Conservation (phyloP, 1,284 basidiomycete genomes). For the Golubevia sp. region DNA sequence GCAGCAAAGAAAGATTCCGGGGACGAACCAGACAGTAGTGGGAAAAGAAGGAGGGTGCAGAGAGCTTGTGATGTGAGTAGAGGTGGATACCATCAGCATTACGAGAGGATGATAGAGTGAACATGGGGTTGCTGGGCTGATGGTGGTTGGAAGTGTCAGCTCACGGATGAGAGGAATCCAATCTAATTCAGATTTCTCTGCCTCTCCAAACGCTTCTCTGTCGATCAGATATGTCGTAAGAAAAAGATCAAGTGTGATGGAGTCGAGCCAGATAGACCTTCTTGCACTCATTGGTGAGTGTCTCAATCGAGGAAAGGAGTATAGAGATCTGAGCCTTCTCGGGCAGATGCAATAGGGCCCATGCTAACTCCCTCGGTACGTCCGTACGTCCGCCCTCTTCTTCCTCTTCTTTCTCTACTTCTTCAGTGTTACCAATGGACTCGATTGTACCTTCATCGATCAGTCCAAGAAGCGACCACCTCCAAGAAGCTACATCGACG, state of each 20-base stretch:
- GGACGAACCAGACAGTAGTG: conserved; percentile 32
- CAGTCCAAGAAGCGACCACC: conserved; percentile 27
- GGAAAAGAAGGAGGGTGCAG: conserved; percentile 41
- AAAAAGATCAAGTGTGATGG: conserved; percentile 53
- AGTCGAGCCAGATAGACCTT: conserved; percentile 32
- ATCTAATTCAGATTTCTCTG: no score
- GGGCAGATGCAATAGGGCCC: background rate
- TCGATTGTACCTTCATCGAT: conserved; percentile 49
- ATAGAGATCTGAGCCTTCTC: background rate
- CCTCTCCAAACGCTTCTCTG: background rate
- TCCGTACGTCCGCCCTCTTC: background rate
- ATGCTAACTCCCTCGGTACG: background rate
- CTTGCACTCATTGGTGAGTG: conserved; percentile 36
- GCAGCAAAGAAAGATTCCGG: conserved; percentile 10
- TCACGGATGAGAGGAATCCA: background rate
- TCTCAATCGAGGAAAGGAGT: no score
- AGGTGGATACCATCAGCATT: background rate
- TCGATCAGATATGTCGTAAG: conserved; percentile 35
- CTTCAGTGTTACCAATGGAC: conserved; percentile 35
- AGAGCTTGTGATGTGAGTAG: conserved; percentile 39
- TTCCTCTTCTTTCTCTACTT: no score
- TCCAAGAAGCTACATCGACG: conserved; percentile 41
- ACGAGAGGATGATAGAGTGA: background rate
- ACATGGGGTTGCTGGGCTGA: background rate
- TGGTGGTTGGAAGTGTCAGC: background rate